Evolutionary conservation across 2,329 filamentous ascomycete species (phyloP).

Genomic region (Zopfia rhizophila): DNA sequence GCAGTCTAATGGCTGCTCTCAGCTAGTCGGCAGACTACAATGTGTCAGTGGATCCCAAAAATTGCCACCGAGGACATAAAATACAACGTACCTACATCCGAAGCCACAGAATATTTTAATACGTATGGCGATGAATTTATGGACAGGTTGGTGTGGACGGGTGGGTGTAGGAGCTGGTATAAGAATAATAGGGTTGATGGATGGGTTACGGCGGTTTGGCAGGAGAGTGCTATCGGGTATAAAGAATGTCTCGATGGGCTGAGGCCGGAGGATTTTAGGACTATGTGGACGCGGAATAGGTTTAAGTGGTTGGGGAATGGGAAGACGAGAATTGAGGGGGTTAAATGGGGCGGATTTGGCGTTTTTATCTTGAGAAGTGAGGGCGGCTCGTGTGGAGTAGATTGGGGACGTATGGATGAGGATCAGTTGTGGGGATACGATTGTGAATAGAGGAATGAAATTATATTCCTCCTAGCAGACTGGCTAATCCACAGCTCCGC

Average conservation of each 20-base stretch:
- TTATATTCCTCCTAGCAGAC: no score
- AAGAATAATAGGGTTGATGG: slow-evolving; percentile 29
- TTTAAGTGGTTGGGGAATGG: slow-evolving; percentile 22
- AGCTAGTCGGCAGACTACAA: slow-evolving; percentile 35
- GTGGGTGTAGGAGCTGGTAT: slow-evolving; percentile 30
- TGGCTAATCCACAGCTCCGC: no score
- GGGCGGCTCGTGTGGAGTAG: no score
- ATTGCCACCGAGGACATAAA: slow-evolving; percentile 32
- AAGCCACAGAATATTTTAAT: slow-evolving; percentile 28
- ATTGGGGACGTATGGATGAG: no score
- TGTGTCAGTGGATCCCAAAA: slow-evolving; percentile 35
- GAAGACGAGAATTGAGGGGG: slow-evolving; percentile 9
- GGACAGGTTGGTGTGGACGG: slow-evolving; percentile 32
- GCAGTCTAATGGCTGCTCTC: slow-evolving; percentile 22
- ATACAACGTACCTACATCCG: slow-evolving; percentile 23
- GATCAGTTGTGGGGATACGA: no score
- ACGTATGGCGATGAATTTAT: slow-evolving; percentile 30
- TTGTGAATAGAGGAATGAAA: no score
- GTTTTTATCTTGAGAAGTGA: slow-evolving; percentile 16
- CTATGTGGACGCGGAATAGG: slow-evolving; percentile 13
- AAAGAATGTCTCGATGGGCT: slow-evolving; percentile 8
- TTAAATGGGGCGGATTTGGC: slow-evolving; percentile 13
- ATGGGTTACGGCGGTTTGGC: slow-evolving; percentile 28
- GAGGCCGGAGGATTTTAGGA: slow-evolving; percentile 12
- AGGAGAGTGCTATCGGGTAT: slow-evolving; percentile 13